Conservation (phyloP, 306 rosid genomes). For the Coriaria nepalensis region DNA sequence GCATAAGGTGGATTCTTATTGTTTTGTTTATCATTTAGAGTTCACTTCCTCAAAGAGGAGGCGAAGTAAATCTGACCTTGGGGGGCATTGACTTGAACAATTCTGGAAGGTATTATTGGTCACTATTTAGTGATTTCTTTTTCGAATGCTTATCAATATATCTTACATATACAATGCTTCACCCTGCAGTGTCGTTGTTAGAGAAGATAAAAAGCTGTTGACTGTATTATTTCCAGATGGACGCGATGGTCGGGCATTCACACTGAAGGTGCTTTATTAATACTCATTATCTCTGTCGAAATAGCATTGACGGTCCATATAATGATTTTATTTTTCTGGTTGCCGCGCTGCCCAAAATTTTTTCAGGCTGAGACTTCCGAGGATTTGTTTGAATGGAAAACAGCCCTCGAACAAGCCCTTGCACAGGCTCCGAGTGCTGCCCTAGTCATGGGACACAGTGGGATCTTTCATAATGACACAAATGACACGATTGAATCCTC, state of each 20-base stretch:
- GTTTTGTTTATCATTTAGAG: constrained; percentile 38
- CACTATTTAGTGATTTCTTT: constrained; percentile 2
- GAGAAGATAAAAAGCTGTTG: constrained; percentile 96
- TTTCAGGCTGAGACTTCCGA: constrained; percentile 93
- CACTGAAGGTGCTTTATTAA: constrained; percentile 61
- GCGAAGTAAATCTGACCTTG: constrained; percentile 90
- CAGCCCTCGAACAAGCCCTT: constrained; percentile 93
- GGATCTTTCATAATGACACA: constrained; percentile 72
- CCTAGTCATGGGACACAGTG: constrained; percentile 95
- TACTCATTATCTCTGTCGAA: too few species aligned
- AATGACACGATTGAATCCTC: constrained; percentile 83
- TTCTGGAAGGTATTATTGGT: constrained; percentile 74
- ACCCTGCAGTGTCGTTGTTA: constrained; percentile 79
- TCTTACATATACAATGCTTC: constrained; percentile 18
- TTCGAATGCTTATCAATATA: constrained; percentile 7
- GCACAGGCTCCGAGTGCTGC: constrained; percentile 99
- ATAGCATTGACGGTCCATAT: too few species aligned
- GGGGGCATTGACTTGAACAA: constrained; percentile 99
- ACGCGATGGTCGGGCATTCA: constrained; percentile 97
- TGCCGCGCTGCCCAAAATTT: constrained; percentile 7
- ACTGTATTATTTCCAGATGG: constrained; percentile 99
- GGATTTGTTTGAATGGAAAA: constrained; percentile 91
- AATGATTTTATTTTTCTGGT: constrained; percentile 1
- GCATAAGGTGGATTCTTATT: neutral
- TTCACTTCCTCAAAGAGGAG: constrained; percentile 90